These are phyloP conservation scores for Zymoseptoria crescenta DNA, from an alignment of 2,329 filamentous ascomycete species.

Conservation along the genomic window DNA sequence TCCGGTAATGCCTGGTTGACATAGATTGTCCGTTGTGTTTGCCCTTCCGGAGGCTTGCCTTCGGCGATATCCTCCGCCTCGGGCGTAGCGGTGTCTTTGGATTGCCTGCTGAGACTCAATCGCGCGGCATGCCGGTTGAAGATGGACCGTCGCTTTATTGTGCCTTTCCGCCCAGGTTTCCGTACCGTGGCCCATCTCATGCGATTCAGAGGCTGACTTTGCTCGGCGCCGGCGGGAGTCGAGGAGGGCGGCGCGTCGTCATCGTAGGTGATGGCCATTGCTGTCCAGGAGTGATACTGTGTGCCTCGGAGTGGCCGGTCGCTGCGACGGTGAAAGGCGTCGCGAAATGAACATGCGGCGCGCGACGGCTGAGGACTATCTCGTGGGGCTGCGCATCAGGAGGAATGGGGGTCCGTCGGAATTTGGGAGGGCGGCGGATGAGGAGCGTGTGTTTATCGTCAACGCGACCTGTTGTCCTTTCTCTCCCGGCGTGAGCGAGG, in stretches of 20 bases:
- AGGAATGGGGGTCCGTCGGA: conserved; percentile 8
- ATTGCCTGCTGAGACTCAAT: conserved; percentile 28
- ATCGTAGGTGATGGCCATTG: conserved; percentile 15
- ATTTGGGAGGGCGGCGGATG: neutral
- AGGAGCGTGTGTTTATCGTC: neutral
- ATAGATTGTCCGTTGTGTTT: conserved; percentile 56
- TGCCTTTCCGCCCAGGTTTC: conserved; percentile 64
- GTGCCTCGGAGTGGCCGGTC: conserved; percentile 6
- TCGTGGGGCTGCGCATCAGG: conserved; percentile 2
- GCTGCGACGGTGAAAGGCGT: conserved; percentile 1
- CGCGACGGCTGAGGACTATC: neutral
- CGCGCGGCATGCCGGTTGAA: conserved; percentile 52
- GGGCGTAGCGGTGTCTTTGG: conserved; percentile 31
- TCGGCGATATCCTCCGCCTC: conserved; percentile 24
- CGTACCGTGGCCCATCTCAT: conserved; percentile 96
- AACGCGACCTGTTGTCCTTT: neutral
- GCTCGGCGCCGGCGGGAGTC: conserved; percentile 34
- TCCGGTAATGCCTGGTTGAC: conserved; percentile 78
- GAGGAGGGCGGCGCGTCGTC: conserved; percentile 9
- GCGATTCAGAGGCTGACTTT: conserved; percentile 55
- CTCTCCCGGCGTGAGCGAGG: neutral
- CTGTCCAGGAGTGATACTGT: neutral
- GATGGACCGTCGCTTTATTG: conserved; percentile 73
- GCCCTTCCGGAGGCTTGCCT: conserved; percentile 25
- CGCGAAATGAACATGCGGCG: neutral